Conservation (phyloP, 2,329 filamentous ascomycete genomes). For the Sclerotinia glacialis region DNA sequence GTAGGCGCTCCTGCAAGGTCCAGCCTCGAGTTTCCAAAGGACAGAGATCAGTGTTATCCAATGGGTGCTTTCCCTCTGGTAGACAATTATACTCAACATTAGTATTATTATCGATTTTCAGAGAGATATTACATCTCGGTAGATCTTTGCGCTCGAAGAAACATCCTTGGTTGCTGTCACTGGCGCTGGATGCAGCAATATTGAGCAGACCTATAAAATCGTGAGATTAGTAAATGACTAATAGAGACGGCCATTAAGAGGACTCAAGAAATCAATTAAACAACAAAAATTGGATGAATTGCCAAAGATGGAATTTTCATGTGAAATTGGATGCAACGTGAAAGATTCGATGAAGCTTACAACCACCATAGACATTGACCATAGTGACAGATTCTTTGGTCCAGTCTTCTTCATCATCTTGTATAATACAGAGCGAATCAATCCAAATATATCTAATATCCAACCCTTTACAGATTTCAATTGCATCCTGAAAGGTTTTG, state of each 20-base stretch:
- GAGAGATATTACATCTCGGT: neutral
- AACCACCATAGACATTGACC: neutral
- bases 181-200: neutral
- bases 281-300: too few species aligned
- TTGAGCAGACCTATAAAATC: neutral
- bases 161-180: neutral
- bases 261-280: too few species aligned
- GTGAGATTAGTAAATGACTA: too few species aligned
- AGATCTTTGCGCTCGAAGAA: neutral
- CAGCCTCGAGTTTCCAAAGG: neutral
- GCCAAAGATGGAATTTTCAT: too few species aligned
- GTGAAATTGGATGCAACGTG: too few species aligned
- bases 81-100: neutral
- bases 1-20: neutral
- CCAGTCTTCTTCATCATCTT: neutral
- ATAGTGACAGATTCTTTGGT: neutral
- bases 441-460: neutral
- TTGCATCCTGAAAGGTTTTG: neutral
- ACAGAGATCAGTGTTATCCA: rapidly evolving
- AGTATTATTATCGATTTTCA: rapidly evolving
- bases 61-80: rapidly evolving
- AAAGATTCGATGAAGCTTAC: too few species aligned
- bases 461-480: neutral
- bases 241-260: too few species aligned
- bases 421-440: neutral